Base-by-base conservation (phyloP, 768 basidiomycete genomes). In the Gautieria morchelliformis region DNA sequence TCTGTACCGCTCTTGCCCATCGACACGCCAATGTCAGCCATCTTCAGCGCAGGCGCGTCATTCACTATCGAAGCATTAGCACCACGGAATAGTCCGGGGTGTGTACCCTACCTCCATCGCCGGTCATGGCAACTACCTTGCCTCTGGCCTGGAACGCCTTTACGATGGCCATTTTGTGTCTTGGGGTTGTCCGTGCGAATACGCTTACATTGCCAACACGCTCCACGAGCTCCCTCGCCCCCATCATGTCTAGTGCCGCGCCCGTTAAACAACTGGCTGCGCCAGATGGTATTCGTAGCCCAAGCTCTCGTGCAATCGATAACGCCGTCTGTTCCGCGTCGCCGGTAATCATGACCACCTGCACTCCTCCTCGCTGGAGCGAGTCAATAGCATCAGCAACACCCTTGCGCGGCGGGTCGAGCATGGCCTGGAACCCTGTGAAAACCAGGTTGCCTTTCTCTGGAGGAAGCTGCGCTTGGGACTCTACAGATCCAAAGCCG, bases 1-100 rank as follows among this genome's bases (percentile, higher is more conserved):
- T 98, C 95, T 19, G 95, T 96, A n/a, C 95, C 95, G 60, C 89
- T 91, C 72, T 89, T 92, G 58, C 95, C 95, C 95, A 98, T 98
- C 40, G 92, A 90, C 53, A 98, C 83, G 12, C 95, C 95, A 64
- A 98, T 96, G 67, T 97, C 94, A 3, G 95, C 94, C 91, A 93
- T 92, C 72, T 94, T 96, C 60, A 97, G 74, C 41, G 95, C 94
- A 3, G 94, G 95, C 0, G 95, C 93, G 63, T 98, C 95, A 68
- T 98, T 98, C 15, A 97, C 94, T 81, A 33, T 24, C 12, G 10
- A 22, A 55, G 37, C 11, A n/a, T 37, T 35, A 35, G 58, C 12
- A 47, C 19, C 15, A 49, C 35, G 30, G 20, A 56, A 27, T 39
- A 58, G 4, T 14, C 20, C n/a, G 40, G 50, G 39, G 57, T 52